Percentiles rank a stretch among this genome's conserved stretches.
These are phyloP conservation scores for Russula foetens DNA, from an alignment of 768 basidiomycete species.

Conservation along the genomic window DNA sequence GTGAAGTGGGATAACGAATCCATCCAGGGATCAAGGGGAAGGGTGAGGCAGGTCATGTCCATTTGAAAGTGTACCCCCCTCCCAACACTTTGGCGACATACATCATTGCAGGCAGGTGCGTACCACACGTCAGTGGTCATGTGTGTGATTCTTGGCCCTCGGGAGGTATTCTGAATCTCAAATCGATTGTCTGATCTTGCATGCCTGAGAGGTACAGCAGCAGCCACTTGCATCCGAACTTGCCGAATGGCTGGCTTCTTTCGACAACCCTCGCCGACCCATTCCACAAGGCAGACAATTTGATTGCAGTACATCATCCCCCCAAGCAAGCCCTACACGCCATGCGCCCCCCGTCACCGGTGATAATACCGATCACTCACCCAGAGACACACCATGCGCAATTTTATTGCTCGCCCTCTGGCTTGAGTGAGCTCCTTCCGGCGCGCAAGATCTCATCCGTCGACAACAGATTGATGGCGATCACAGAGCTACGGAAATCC, in stretches of 20 bases:
- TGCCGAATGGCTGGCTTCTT: slow-evolving; percentile 9
- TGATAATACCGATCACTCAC: not conserved
- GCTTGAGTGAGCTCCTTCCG: slow-evolving; percentile 79
- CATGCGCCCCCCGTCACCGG: not conserved
- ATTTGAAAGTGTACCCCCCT: not conserved
- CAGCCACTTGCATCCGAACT: slow-evolving; percentile 7
- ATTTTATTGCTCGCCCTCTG: slow-evolving; percentile 57
- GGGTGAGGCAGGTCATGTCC: not conserved
- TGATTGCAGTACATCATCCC: not conserved
- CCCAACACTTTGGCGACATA: slow-evolving; percentile 1
- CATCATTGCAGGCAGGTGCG: not conserved
- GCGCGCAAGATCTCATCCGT: slow-evolving; percentile 94
- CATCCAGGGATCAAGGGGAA: not conserved
- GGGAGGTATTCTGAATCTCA: not conserved
- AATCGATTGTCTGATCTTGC: not conserved
- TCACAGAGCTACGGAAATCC: slow-evolving; percentile 58
- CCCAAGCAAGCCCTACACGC: not conserved
- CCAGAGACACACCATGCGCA: not conserved
- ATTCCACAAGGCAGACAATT: not conserved
- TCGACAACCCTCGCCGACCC: not conserved
- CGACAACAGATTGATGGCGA: slow-evolving; percentile 89
- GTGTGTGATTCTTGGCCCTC: not conserved
- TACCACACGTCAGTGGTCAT: slow-evolving; percentile 5
- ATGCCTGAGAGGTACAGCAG: not conserved
- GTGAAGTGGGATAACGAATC: slow-evolving; percentile 3